Evolutionary conservation across 495 filamentous ascomycete genomes (phyloP).

Genomic region (Opeltia flavorubescens): DNA sequence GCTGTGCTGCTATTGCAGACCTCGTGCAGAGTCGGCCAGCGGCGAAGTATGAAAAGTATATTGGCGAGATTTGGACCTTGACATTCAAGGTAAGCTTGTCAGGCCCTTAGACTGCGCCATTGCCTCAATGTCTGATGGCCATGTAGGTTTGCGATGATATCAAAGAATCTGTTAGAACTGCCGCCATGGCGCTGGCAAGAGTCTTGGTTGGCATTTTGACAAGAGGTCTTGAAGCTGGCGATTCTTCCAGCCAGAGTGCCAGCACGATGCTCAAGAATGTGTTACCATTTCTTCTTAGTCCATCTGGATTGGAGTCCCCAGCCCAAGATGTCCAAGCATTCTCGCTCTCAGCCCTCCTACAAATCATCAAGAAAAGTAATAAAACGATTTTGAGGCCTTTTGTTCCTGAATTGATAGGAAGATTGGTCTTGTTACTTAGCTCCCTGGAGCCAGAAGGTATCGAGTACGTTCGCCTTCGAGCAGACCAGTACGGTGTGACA

Average conservation of each 20-base stretch:
- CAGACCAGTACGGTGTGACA: constrained; percentile 69
- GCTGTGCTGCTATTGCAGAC: constrained; percentile 80
- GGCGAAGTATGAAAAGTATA: constrained; percentile 66
- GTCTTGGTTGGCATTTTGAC: constrained; percentile 70
- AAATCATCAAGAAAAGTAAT: constrained; percentile 73
- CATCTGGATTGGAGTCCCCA: constrained; percentile 72
- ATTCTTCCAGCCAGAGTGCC: constrained; percentile 51
- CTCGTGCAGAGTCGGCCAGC: constrained; percentile 63
- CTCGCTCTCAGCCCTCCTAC: constrained; percentile 59
- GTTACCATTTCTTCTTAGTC: constrained; percentile 81
- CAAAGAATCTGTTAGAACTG: constrained; percentile 72
- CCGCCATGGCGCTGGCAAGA: constrained; percentile 69
- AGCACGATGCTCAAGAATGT: constrained; percentile 66
- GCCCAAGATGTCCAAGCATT: constrained; percentile 71
- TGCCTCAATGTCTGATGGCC: not conserved
- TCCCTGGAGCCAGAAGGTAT: constrained; percentile 74
- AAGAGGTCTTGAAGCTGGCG: constrained; percentile 68
- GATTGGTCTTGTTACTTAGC: constrained; percentile 65
- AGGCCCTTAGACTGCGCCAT: not conserved
- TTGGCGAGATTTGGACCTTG: constrained; percentile 68
- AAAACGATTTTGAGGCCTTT: constrained; percentile 61
- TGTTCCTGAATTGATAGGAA: constrained; percentile 66
- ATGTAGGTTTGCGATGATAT: constrained; percentile 63
- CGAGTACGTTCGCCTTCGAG: constrained; percentile 86
- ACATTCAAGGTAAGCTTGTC: constrained; percentile 48